Percentiles rank a stretch among this genome's conserved stretches.
These are phyloP conservation scores for Aspergillus bridgeri DNA, from an alignment of 495 filamentous ascomycete genomes.

Conservation along the genomic window DNA sequence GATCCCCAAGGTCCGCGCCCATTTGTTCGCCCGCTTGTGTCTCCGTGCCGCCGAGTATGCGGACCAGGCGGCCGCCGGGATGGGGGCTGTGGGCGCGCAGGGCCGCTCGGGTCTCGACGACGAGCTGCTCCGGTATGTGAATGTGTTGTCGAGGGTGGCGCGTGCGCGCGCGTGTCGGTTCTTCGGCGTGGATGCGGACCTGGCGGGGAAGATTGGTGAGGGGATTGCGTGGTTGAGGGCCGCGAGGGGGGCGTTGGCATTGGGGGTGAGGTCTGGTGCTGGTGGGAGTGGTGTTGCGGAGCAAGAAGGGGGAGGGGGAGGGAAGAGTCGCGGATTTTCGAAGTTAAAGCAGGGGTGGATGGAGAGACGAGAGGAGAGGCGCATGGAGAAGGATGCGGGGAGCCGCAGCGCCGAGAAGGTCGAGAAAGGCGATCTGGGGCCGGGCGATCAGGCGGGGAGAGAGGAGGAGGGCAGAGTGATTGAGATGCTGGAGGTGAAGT, in stretches of 20 bases:
- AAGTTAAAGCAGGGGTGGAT: conserved; percentile 50
- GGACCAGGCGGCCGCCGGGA: conserved; percentile 47
- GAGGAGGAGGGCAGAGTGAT: conserved; percentile 82
- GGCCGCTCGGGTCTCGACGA: conserved; percentile 42
- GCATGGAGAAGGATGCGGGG: conserved; percentile 71
- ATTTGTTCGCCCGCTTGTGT: conserved; percentile 83
- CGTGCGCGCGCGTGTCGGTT: conserved; percentile 84
- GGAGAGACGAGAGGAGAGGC: conserved; percentile 45
- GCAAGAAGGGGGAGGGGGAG: conserved; percentile 17
- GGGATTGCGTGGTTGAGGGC: conserved; percentile 81
- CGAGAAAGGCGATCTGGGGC: conserved; percentile 62
- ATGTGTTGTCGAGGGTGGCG: conserved; percentile 68
- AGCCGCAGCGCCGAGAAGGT: conserved; percentile 22
- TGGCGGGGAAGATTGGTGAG: conserved; percentile 72
- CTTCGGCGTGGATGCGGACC: conserved; percentile 83
- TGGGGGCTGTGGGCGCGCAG: conserved; percentile 34
- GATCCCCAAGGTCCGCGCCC: conserved; percentile 81
- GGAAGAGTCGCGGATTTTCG: conserved; percentile 45
- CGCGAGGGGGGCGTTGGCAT: conserved; percentile 66
- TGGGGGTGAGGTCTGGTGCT: conserved; percentile 22
- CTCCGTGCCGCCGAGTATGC: conserved; percentile 60
- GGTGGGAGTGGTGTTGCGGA: background rate
- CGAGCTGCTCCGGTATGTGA: conserved; percentile 63
- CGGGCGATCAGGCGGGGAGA: conserved; percentile 80
- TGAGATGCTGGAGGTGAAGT: conserved; percentile 83